phyloP scores from a whole-genome alignment of 768 basidiomycete genomes.

The Suillus plorans region DNA sequence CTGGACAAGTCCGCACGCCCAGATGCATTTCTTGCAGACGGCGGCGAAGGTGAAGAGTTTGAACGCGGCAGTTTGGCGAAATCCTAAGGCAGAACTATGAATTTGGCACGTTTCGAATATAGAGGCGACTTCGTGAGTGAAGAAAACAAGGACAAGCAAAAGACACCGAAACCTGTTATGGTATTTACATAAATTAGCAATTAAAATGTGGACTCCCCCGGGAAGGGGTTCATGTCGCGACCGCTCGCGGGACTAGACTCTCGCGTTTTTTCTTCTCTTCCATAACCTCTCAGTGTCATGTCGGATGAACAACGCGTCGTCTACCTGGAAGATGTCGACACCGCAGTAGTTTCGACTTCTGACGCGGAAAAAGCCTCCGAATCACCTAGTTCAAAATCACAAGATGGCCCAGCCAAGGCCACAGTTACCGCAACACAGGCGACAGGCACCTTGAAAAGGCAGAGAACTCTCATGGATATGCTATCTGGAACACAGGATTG shows the following conservation, averaged over 20 bases:
- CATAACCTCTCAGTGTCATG: conserved; percentile 20
- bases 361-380: conserved; percentile 9
- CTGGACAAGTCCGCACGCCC: conserved; percentile 49
- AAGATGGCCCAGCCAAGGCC: conserved; percentile 16
- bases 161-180: conserved; percentile 1
- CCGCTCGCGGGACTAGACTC: not conserved
- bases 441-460: conserved; percentile 44
- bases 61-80: conserved; percentile 73
- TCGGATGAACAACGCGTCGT: conserved; percentile 28
- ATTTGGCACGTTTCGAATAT: not conserved
- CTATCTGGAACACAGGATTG: conserved; percentile 37
- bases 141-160: conserved; percentile 6
- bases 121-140: not conserved
- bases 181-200: not conserved
- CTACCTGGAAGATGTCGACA: conserved; percentile 49
- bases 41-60: conserved; percentile 75
- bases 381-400: conserved; percentile 20
- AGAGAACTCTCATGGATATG: conserved; percentile 69
- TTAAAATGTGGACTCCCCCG: not conserved
- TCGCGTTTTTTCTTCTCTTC: conserved; percentile 3
- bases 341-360: conserved; percentile 12
- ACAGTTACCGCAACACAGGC: conserved; percentile 19
- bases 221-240: not conserved
- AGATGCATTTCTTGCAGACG: conserved; percentile 50
- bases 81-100: conserved; percentile 6